Evolutionary conservation across 163 green algal species (phyloP), one percentile per base, ranked within the genome.

Genomic region (Scenedesmus sp.): DNA sequence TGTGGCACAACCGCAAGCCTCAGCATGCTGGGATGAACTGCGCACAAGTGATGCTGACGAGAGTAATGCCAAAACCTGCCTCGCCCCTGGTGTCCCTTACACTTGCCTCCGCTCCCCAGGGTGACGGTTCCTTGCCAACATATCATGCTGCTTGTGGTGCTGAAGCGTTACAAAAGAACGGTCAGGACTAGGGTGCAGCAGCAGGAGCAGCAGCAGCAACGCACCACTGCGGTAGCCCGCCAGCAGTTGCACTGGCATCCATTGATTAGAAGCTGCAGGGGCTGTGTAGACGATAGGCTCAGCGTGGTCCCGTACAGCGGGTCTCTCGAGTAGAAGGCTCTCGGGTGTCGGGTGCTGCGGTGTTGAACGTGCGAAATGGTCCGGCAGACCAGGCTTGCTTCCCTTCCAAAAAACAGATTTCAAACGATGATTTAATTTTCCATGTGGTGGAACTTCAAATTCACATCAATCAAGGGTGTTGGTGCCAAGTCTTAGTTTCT

Each of bases 1-100:
- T 89, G 83, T 13, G 61, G 83, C 59, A 89, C 42, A 12, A 70
- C 83, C 44, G 83, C 83, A 22, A 82, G 37, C 3, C 56, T 61
- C 83, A 68, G 30, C 42, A 85, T 7, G n/a, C n/a, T n/a, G n/a
- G n/a, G n/a, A n/a, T n/a, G n/a, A n/a, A n/a, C n/a, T n/a, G n/a
- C n/a, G n/a, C n/a, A n/a, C n/a, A n/a, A n/a, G 9, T 1, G 7
- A 82, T 49, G 20, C 22, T 65, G 33, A 82, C 37, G 26, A 89
- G 61, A 22, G 61, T 61, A 20, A 68, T 61, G 12, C 82, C 18
- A n/a, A 89, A 81, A 1, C 83, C 83, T 35, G 46, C 46, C 35
- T 89, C 70, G 61, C 82, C 83, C 6, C 61, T n/a, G 12, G 24
- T 18, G 26, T 81, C 61, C 20, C 83, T 82, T 10, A 89, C 61